phyloP scores from a whole-genome alignment of 371 early-diverging fungal genomes.

The Mucor saturninus region DNA sequence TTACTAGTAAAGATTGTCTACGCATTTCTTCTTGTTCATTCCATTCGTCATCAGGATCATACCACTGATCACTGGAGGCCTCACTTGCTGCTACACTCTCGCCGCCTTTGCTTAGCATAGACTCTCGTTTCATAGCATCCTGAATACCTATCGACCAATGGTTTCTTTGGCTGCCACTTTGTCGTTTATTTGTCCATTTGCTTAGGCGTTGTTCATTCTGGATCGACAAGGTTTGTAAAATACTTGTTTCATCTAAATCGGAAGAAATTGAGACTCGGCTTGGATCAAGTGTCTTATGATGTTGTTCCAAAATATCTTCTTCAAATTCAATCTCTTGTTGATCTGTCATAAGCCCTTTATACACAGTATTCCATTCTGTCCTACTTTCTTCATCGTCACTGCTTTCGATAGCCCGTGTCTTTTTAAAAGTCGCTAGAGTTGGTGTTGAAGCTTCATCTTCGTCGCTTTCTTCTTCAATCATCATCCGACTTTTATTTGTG shows the following conservation, averaged over 20 bases:
- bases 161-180: slow-evolving; percentile 40
- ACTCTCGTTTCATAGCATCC: slow-evolving; percentile 28
- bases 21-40: slow-evolving; percentile 7
- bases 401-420: not conserved
- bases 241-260: slow-evolving; percentile 16
- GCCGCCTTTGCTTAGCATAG: slow-evolving; percentile 14
- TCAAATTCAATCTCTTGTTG: slow-evolving; percentile 18
- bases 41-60: slow-evolving; percentile 32
- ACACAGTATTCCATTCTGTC: slow-evolving; percentile 9
- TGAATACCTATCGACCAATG: slow-evolving; percentile 43
- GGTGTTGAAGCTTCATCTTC: slow-evolving; percentile 23
- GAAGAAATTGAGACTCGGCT: slow-evolving; percentile 12
- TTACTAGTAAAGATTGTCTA: slow-evolving; percentile 1
- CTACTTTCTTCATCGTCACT: slow-evolving; percentile 1
- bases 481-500: slow-evolving; percentile 3
- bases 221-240: slow-evolving; percentile 9
- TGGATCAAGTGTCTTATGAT: not conserved
- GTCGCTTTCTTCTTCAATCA: slow-evolving; percentile 14
- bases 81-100: slow-evolving; percentile 23
- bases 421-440: slow-evolving; percentile 16
- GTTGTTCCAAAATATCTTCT: slow-evolving; percentile 7
- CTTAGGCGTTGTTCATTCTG: not conserved
- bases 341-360: slow-evolving; percentile 7
- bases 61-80: slow-evolving; percentile 31
- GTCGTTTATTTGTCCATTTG: slow-evolving; percentile 12